Evolutionary conservation across 371 early-diverging fungal species (phyloP), one percentile per base, ranked within the genome.

Genomic region (Syncephalis plumigaleata): DNA sequence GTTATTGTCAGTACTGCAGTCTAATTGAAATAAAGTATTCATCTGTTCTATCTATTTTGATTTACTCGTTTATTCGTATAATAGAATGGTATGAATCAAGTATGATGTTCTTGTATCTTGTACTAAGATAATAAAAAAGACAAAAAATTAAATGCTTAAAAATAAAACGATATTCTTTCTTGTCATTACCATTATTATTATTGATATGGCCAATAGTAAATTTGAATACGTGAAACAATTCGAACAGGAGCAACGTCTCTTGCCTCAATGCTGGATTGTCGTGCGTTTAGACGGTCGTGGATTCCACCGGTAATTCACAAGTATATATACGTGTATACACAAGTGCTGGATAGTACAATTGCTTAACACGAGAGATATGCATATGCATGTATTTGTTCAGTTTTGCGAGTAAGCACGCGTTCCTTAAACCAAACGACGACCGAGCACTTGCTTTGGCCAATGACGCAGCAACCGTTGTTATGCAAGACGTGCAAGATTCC

Each of bases 221-320:
- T 95, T 75, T 59, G 91, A 89, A 62, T 95, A 95, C 57, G 91
- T 91, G 36, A 79, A 81, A 54, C 68, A 73, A 48, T 95, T 91
- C 65, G 96, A 95, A 67, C 61, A 58, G 16, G 69, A 79, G 47
- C 76, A 80, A 52, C 67, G 65, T 13, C 57, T 92, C 21, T 65
- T 94, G 24, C 84, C 81, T 9, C 79, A 79, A 50, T 87, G 87
- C 37, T 93, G 72, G 69, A 62, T 94, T 22, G 89, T 91, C 21
- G 87, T 94, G 31, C 81, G 95, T 43, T 68, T 96, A 37, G 97
- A 96, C 54, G 97, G 97, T 8, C 83, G 87, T 55, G 77, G 81
- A 36, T 96, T 96, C 62, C 89, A 90, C 60, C 71, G 71, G 79
- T 78, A 68, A 23, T 38, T 46, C 43, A 25, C 24, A 31, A 7